These are phyloP conservation scores for Mycena filopes DNA, from an alignment of 768 basidiomycete genomes.

Conservation along the genomic window DNA sequence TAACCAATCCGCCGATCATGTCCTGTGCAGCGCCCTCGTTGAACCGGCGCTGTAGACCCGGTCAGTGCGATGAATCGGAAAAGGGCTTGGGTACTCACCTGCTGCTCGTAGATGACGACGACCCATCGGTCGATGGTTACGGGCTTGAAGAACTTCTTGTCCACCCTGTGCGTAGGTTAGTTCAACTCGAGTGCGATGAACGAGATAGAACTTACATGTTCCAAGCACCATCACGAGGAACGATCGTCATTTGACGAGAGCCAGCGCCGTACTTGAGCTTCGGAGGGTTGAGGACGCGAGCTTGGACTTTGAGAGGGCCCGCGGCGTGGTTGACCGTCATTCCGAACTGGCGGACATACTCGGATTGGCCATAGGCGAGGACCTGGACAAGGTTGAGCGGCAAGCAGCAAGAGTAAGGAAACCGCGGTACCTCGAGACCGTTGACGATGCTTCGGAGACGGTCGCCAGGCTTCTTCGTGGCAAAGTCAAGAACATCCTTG, in stretches of 20 bases:
- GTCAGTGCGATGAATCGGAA: not conserved
- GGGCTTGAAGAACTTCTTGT: constrained; percentile 75
- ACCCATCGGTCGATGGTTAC: constrained; percentile 66
- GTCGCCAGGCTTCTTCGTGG: constrained; percentile 71
- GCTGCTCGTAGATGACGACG: constrained; percentile 73
- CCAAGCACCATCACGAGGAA: constrained; percentile 73
- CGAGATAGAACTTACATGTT: constrained; percentile 51
- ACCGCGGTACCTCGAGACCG: constrained; percentile 64
- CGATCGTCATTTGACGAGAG: constrained; percentile 67
- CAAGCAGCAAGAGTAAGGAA: constrained; percentile 1
- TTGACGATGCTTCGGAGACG: constrained; percentile 64
- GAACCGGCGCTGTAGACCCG: constrained; percentile 55
- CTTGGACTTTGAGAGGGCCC: constrained; percentile 64
- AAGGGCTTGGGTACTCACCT: constrained; percentile 30
- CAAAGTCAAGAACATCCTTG: constrained; percentile 71
- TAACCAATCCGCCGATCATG: constrained; percentile 64
- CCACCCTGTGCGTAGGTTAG: constrained; percentile 57
- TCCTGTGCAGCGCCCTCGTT: constrained; percentile 56
- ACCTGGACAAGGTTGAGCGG: constrained; percentile 48
- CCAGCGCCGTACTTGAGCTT: constrained; percentile 71
- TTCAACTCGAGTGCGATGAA: no score
- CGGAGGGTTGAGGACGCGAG: constrained; percentile 73
- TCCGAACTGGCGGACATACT: constrained; percentile 80
- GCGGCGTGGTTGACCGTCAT: constrained; percentile 63
- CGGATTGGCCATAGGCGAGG: constrained; percentile 75